Percentiles rank a stretch among this genome's conserved stretches.
phyloP scores from a whole-genome alignment of 805 yeast genomes.

The Wickerhamiella vanderwaltii region DNA sequence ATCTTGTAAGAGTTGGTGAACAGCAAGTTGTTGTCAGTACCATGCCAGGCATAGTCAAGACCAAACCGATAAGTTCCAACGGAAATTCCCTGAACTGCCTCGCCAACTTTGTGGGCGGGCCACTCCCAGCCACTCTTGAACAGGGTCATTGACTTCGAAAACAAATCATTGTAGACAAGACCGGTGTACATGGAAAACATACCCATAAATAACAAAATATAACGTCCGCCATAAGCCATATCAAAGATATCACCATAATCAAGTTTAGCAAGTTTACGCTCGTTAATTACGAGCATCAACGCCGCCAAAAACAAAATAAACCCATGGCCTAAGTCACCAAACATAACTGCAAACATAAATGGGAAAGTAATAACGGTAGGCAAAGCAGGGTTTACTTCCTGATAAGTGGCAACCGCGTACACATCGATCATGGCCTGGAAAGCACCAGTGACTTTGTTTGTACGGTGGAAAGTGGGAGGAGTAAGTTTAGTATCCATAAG shows the following conservation, averaged over 20 bases:
- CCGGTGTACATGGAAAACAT: constrained; percentile 93
- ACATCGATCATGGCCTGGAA: constrained; percentile 92
- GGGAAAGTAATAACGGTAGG: constrained; percentile 95
- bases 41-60: constrained; percentile 93
- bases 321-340: constrained; percentile 98
- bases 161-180: constrained; percentile 80
- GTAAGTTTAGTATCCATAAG: constrained; percentile 62
- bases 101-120: constrained; percentile 67
- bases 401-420: constrained; percentile 84
- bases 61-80: constrained; percentile 66
- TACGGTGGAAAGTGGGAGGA: constrained; percentile 90
- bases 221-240: constrained; percentile 92
- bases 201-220: constrained; percentile 87
- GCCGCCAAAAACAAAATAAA: constrained; percentile 69
- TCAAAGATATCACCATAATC: constrained; percentile 88
- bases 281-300: constrained; percentile 56
- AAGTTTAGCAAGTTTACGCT: constrained; percentile 51
- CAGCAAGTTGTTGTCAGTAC: constrained; percentile 79
- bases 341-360: constrained; percentile 97
- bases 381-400: constrained; percentile 91
- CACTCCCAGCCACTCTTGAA: constrained; percentile 89
- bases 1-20: constrained; percentile 94
- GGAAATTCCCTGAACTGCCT: constrained; percentile 51
- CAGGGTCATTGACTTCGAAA: constrained; percentile 79
- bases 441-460: constrained; percentile 89